Percentiles rank a stretch among this genome's conserved stretches.
Evolutionary conservation across 2,329 filamentous ascomycete species (phyloP).

Genomic region (Colletotrichum noveboracense): DNA sequence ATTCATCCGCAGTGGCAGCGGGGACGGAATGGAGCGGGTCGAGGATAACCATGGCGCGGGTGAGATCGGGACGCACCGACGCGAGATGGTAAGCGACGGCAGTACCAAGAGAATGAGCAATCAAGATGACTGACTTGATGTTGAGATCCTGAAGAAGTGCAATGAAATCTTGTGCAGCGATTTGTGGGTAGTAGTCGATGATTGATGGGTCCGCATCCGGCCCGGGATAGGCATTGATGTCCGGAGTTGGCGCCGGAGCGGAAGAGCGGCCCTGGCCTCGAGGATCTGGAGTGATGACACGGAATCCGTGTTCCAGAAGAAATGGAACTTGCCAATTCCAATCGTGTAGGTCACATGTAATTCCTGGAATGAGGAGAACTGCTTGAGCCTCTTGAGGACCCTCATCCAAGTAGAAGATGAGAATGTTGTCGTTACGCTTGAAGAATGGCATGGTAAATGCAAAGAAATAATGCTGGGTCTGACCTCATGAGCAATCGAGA

Average conservation of each 20-base stretch:
- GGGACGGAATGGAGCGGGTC: not conserved
- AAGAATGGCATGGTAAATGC: not conserved
- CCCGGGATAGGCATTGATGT: not conserved
- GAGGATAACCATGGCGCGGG: not conserved
- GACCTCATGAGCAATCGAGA: not conserved
- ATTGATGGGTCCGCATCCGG: not conserved
- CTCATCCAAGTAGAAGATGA: constrained; percentile 8
- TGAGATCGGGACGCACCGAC: not conserved
- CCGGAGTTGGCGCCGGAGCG: not conserved
- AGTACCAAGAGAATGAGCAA: constrained; percentile 2
- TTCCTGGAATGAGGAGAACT: not conserved
- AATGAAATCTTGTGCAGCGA: not conserved
- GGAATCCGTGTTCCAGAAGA: not conserved
- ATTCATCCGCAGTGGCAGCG: not conserved
- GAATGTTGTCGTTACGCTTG: not conserved
- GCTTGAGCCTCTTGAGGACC: not conserved
- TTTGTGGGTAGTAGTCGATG: constrained; percentile 13
- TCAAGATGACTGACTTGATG: not conserved
- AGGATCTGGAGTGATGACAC: constrained; percentile 3
- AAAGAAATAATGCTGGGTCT: not conserved
- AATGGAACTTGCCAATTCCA: constrained; percentile 11
- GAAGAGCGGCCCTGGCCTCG: constrained; percentile 3
- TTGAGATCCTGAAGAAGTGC: not conserved
- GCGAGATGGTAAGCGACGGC: not conserved
- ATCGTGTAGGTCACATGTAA: not conserved